phyloP scores from a whole-genome alignment of 139 green algal species.

The Chlamydomonas incerta region DNA sequence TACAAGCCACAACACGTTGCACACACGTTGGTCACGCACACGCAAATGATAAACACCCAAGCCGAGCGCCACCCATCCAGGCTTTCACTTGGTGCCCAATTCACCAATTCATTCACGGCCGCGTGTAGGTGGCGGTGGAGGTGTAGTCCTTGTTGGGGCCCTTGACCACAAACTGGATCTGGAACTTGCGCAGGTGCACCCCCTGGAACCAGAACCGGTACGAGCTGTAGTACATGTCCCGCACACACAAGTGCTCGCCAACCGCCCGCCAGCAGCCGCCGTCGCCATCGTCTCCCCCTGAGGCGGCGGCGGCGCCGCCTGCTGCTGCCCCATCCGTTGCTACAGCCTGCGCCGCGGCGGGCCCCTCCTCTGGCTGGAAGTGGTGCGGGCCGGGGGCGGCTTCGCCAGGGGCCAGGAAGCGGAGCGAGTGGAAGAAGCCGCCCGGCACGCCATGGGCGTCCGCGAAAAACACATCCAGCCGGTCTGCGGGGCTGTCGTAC shows the following conservation, averaged over 20 bases:
- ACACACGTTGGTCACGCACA: too few species aligned
- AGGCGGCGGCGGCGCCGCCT: too few species aligned
- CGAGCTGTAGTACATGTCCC: conserved; percentile 26
- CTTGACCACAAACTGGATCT: conserved; percentile 17
- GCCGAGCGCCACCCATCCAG: too few species aligned
- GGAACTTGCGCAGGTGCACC: neutral
- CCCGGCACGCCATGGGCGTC: neutral
- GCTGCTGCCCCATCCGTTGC: neutral
- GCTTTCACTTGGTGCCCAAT: too few species aligned
- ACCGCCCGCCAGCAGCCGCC: conserved; percentile 9
- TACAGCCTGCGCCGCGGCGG: neutral
- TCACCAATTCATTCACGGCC: neutral
- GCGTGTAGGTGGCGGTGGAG: neutral
- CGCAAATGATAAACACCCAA: too few species aligned
- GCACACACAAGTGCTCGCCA: conserved; percentile 23
- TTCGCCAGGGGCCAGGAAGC: neutral
- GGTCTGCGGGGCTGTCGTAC: conserved; percentile 18
- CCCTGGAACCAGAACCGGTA: conserved; percentile 36
- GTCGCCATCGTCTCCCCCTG: too few species aligned
- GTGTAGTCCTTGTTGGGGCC: conserved; percentile 33
- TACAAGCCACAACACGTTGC: too few species aligned
- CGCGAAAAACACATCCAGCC: conserved; percentile 16
- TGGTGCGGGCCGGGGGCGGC: neutral
- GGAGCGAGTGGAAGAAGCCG: conserved; percentile 26
- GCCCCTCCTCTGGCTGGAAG: neutral